phyloP scores from a whole-genome alignment of 2,329 filamentous ascomycete genomes.

The Apiospora saccharicola region DNA sequence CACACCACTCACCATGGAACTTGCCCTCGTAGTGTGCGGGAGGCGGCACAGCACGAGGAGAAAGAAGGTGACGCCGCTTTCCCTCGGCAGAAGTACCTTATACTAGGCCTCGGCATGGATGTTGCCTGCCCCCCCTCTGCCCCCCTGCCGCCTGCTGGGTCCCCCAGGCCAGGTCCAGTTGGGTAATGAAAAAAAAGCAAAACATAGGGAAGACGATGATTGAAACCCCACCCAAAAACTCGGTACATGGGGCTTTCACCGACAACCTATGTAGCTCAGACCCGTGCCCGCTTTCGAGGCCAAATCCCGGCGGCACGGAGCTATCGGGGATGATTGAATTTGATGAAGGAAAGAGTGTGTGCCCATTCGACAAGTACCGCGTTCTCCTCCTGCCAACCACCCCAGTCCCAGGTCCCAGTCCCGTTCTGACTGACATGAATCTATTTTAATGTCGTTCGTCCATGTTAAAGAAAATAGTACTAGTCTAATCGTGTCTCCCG shows the following conservation, averaged over 20 bases:
- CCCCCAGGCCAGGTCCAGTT: neutral
- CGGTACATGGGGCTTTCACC: constrained; percentile 17
- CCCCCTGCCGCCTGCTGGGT: neutral
- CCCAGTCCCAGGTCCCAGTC: too few species aligned
- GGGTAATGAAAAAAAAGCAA: neutral
- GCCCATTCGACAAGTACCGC: neutral
- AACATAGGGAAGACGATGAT: neutral
- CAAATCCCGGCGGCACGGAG: constrained; percentile 19
- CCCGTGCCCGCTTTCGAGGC: constrained; percentile 9
- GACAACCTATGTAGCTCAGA: neutral
- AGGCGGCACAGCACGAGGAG: constrained; percentile 2
- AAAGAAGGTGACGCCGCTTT: constrained; percentile 5
- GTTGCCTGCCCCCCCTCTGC: neutral
- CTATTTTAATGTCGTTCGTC: neutral
- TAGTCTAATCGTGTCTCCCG: neutral
- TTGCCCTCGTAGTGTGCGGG: neutral
- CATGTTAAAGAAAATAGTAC: neutral
- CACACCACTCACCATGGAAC: neutral
- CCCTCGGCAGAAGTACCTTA: constrained; percentile 2
- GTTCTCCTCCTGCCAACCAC: neutral
- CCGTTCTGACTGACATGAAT: neutral
- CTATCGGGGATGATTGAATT: constrained; percentile 3
- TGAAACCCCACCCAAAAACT: neutral
- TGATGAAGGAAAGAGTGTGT: neutral
- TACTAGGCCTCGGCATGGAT: neutral